A percentile compares a stretch with the other conserved stretches of the same genome.
phyloP scores from a whole-genome alignment of 768 basidiomycete species.

The Boletus sensibilis region DNA sequence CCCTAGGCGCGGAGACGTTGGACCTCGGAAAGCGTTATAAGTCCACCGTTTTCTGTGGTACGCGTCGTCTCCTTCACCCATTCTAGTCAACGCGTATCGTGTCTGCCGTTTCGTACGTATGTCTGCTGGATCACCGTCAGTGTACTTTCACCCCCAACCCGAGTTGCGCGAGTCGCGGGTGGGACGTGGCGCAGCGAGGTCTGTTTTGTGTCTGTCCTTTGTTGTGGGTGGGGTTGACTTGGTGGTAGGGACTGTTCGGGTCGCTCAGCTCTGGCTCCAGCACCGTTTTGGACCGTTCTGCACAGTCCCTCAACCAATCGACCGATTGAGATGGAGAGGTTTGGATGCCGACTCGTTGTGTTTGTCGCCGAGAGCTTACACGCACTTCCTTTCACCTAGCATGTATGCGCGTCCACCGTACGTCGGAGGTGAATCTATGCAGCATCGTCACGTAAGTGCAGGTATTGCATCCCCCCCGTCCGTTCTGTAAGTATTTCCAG shows the following conservation, averaged over 20 bases:
- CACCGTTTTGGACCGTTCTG: conserved; percentile 1
- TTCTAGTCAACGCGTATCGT: neutral
- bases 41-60: neutral
- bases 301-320: neutral
- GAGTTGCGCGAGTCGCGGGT: neutral
- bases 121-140: conserved; percentile 2
- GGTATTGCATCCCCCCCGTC: neutral
- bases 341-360: neutral
- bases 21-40: conserved; percentile 8
- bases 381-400: neutral
- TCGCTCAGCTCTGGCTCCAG: neutral
- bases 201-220: neutral
- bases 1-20: neutral
- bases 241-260: conserved; percentile 6
- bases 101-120: neutral
- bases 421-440: neutral
- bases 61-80: neutral
- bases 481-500: neutral
- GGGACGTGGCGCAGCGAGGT: conserved; percentile 3
- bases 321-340: conserved; percentile 4
- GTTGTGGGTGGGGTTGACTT: neutral
- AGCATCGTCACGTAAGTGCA: neutral
- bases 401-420: neutral
- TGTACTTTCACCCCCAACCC: neutral
- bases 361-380: neutral